A percentile compares a stretch with the other conserved stretches of the same genome.
These are phyloP conservation scores for Hypoxylon sp. DNA, from an alignment of 2,329 filamentous ascomycete species.

Conservation along the genomic window DNA sequence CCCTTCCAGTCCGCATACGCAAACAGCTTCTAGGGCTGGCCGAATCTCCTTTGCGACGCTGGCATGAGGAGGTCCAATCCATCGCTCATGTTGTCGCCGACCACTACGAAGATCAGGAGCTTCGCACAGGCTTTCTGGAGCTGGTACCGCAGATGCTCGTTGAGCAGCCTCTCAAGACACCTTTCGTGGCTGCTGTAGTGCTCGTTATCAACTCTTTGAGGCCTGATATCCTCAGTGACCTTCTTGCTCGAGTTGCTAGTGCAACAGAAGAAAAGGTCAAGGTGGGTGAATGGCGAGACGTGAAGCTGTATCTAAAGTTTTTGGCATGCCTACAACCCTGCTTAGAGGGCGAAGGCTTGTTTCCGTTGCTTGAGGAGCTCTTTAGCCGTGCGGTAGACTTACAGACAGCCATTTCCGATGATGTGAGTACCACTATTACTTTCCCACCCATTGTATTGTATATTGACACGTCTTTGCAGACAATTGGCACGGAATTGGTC, in stretches of 20 bases:
- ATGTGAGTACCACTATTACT: conserved; percentile 71
- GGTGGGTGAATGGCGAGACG: conserved; percentile 86
- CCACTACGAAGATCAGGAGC: conserved; percentile 86
- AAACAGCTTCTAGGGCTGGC: conserved; percentile 85
- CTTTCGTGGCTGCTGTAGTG: conserved; percentile 88
- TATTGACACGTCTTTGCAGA: conserved; percentile 57
- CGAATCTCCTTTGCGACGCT: conserved; percentile 83
- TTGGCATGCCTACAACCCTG: conserved; percentile 87
- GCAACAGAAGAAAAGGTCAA: conserved; percentile 77
- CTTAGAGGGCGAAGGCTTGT: conserved; percentile 87
- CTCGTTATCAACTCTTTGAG: conserved; percentile 84
- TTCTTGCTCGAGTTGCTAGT: conserved; percentile 74
- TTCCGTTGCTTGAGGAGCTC: conserved; percentile 88
- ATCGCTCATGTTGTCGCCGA: conserved; percentile 85
- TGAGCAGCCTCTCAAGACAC: conserved; percentile 98
- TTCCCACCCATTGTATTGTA: not conserved
- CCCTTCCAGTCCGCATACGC: conserved; percentile 78
- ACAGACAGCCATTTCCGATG: conserved; percentile 92
- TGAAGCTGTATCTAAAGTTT: conserved; percentile 92
- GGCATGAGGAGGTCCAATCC: conserved; percentile 81
- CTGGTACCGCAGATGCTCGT: conserved; percentile 81
- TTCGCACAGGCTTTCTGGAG: conserved; percentile 80
- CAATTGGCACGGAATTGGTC: conserved; percentile 86
- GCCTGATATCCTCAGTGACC: conserved; percentile 78
- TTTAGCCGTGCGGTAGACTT: conserved; percentile 92